phyloP scores from a whole-genome alignment of 2,329 filamentous ascomycete species.

The Paraconiothyrium brasiliense region DNA sequence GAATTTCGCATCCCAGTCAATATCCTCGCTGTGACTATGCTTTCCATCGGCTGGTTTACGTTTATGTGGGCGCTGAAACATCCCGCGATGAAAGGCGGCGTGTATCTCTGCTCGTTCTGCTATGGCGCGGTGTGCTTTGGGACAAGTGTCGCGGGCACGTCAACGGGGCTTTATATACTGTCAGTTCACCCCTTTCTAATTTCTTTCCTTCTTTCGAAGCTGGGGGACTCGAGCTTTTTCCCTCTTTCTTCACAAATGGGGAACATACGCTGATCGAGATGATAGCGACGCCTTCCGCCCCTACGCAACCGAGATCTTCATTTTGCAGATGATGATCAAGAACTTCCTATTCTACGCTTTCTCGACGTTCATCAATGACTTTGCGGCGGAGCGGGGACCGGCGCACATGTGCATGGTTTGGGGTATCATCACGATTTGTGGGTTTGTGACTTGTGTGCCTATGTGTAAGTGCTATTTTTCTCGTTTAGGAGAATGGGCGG shows the following conservation, averaged over 20 bases:
- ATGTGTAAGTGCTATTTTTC: slow-evolving; percentile 41
- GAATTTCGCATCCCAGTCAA: slow-evolving; percentile 36
- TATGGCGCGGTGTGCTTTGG: slow-evolving; percentile 33
- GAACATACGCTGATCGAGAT: background rate
- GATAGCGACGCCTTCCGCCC: slow-evolving; percentile 41
- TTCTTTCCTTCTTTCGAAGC: background rate
- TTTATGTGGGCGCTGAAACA: slow-evolving; percentile 32
- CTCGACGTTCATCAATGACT: slow-evolving; percentile 45
- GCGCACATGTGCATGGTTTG: slow-evolving; percentile 39
- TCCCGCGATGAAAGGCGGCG: slow-evolving; percentile 15
- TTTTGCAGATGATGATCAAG: slow-evolving; percentile 50
- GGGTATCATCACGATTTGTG: slow-evolving; percentile 39
- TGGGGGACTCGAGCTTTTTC: too few relatives aligned
- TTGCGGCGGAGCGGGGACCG: slow-evolving; percentile 34
- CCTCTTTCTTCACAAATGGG: too few relatives aligned
- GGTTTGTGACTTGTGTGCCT: slow-evolving; percentile 43
- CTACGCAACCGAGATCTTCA: slow-evolving; percentile 44
- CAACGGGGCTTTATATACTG: slow-evolving; percentile 47
- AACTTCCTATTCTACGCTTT: slow-evolving; percentile 49
- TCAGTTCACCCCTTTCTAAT: slow-evolving; percentile 24
- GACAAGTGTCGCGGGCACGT: slow-evolving; percentile 29
- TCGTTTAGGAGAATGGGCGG: background rate
- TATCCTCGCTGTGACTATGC: slow-evolving; percentile 25
- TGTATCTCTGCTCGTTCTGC: slow-evolving; percentile 29
- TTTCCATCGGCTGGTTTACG: slow-evolving; percentile 33